A percentile compares a stretch with the other conserved stretches of the same genome.
Evolutionary conservation across 768 basidiomycete genomes (phyloP).

Genomic region (Nidularia pulvinata): DNA sequence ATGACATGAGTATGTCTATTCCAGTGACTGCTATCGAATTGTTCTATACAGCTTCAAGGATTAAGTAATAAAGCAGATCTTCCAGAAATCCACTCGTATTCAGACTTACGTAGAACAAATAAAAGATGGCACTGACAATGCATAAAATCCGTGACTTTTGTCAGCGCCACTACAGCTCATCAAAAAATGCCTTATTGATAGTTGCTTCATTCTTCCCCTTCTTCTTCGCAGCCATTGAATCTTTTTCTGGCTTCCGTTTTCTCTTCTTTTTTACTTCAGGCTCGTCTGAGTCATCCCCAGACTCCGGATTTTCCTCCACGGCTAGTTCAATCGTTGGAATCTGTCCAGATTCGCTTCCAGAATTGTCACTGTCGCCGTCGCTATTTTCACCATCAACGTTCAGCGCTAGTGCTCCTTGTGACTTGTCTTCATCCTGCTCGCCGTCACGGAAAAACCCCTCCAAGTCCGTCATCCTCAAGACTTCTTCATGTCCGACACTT

Average conservation of each 20-base stretch:
- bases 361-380: conserved; percentile 10
- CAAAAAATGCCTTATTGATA: conserved; percentile 65
- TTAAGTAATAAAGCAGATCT: too few relatives aligned
- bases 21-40: too few relatives aligned
- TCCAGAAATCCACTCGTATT: too few relatives aligned
- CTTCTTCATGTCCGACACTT: conserved; percentile 90
- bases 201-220: conserved; percentile 62
- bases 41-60: too few relatives aligned
- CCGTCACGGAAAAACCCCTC: conserved; percentile 61
- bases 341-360: conserved; percentile 14
- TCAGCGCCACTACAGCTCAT: conserved; percentile 44
- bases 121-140: neutral
- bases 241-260: conserved; percentile 55
- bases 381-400: conserved; percentile 20
- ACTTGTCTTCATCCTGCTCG: conserved; percentile 29
- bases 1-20: too few relatives aligned
- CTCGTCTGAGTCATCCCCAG: conserved; percentile 18
- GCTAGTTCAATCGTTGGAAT: conserved; percentile 2
- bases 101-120: too few relatives aligned
- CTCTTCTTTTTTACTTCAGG: conserved; percentile 42
- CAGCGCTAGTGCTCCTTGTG: conserved; percentile 20
- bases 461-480: conserved; percentile 83
- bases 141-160: neutral
- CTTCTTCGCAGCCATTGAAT: conserved; percentile 45
- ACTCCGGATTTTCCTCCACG: conserved; percentile 13